Percentiles rank a stretch among this genome's conserved stretches.
Conservation (phyloP, 1,139 yeast species). For the Taphrina sp. region DNA sequence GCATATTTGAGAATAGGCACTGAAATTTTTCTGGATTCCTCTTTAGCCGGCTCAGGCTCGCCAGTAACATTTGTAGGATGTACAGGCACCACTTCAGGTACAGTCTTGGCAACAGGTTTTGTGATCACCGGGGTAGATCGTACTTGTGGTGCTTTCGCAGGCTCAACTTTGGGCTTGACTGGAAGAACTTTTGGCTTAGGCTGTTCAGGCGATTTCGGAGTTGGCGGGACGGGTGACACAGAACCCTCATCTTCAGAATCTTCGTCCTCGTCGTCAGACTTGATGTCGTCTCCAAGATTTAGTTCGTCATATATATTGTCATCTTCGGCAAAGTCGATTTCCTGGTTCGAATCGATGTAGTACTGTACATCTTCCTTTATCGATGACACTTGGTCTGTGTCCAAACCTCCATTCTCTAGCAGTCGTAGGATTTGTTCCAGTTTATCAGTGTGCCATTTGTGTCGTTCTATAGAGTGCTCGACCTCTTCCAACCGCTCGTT, state of each 20-base stretch:
- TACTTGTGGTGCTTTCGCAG: conserved; percentile 3
- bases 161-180: conserved; percentile 10
- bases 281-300: conserved; percentile 62
- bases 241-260: conserved; percentile 28
- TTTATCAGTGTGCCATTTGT: conserved; percentile 72
- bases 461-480: conserved; percentile 68
- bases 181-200: conserved; percentile 16
- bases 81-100: conserved; percentile 49
- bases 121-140: conserved; percentile 11
- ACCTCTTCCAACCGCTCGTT: conserved; percentile 60
- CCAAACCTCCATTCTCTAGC: conserved; percentile 78
- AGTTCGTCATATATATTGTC: conserved; percentile 89
- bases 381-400: conserved; percentile 74
- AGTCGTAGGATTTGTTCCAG: conserved; percentile 75
- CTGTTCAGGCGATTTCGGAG: conserved; percentile 22
- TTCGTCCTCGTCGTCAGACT: conserved; percentile 36
- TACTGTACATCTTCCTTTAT: conserved; percentile 88
- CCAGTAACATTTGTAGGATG: background rate
- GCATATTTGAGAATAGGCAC: conserved; percentile 63
- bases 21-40: conserved; percentile 12
- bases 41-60: background rate
- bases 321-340: conserved; percentile 93
- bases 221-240: conserved; percentile 8
- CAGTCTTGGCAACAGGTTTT: conserved; percentile 71
- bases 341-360: conserved; percentile 92